Evolutionary conservation across 805 yeast genomes (phyloP), one percentile per base, ranked within the genome.

Genomic region (Kazachstania martiniae): DNA sequence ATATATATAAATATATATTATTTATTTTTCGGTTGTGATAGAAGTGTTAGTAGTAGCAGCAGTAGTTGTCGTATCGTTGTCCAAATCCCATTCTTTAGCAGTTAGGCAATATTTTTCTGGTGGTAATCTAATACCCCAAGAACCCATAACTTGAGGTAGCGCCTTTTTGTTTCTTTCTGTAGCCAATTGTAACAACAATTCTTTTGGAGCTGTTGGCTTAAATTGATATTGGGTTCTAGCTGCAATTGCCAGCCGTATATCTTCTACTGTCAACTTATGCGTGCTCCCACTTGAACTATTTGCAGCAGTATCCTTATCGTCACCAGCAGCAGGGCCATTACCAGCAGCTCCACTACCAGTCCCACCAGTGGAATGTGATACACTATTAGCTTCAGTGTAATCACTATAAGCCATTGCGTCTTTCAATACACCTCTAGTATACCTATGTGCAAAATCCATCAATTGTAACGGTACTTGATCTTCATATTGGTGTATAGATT

Each of bases 21-120:
- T n/a, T 8, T 16, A 6, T n/a, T 6, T 12, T 18, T 27, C n/a
- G n/a, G 14, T 13, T 13, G 14, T 8, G 17, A 25, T 9, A 17
- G 9, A 8, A 25, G 12, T 9, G 7, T 16, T 4, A 26, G n/a
- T n/a, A n/a, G n/a, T n/a, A n/a, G n/a, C n/a, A n/a, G n/a, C n/a
- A n/a, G 22, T 8, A 19, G 8, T 19, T 19, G 18, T 5, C 12
- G 15, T 12, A 14, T 32, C 31, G 3, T 32, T 25, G 25, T 27
- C 21, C 3, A 23, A 12, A 14, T 41, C 39, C 58, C 55, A 51
- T 23, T 51, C 56, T 32, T 51, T 52, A n/a, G 56, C 91, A 0
- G 95, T 86, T 33, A 87, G 62, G 60, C 97, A 87, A 61, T 85
- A 87, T 70, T 87, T 91, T 62, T 91, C 99, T 4, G 98, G 97